phyloP scores from a whole-genome alignment of 1,284 basidiomycete genomes.

The Pisolithus thermaeus region DNA sequence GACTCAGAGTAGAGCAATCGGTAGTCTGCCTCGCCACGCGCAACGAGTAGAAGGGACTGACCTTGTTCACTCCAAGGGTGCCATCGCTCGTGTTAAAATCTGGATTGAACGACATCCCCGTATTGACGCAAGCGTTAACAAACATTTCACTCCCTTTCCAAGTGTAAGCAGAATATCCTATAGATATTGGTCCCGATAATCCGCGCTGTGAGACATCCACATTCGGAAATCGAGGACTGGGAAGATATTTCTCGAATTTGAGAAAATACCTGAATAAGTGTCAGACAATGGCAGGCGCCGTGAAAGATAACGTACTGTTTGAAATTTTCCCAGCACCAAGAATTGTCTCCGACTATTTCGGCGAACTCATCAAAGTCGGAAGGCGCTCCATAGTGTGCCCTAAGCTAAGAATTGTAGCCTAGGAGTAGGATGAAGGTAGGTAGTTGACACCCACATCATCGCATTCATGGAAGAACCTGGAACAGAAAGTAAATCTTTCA shows the following conservation, averaged over 20 bases:
- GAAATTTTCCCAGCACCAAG: slow-evolving; percentile 60
- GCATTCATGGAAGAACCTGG: slow-evolving; percentile 63
- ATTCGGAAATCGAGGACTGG: slow-evolving; percentile 39
- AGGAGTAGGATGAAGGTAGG: not conserved
- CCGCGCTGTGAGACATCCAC: slow-evolving; percentile 44
- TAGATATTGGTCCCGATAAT: slow-evolving; percentile 42
- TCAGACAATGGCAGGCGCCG: slow-evolving; percentile 1
- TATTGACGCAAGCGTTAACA: slow-evolving; percentile 24
- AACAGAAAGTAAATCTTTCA: not conserved
- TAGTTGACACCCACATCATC: slow-evolving; percentile 41
- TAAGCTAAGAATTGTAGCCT: slow-evolving; percentile 22
- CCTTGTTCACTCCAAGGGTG: slow-evolving; percentile 28
- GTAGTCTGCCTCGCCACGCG: not conserved
- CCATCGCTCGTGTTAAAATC: slow-evolving; percentile 29
- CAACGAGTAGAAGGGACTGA: slow-evolving; percentile 1
- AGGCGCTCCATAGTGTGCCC: slow-evolving; percentile 65
- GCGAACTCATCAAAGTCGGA: slow-evolving; percentile 70
- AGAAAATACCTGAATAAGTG: slow-evolving; percentile 45
- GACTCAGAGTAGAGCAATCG: not conserved
- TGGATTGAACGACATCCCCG: slow-evolving; percentile 24
- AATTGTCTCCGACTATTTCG: slow-evolving; percentile 44
- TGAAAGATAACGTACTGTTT: slow-evolving; percentile 29
- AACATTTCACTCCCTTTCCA: slow-evolving; percentile 22
- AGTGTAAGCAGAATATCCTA: slow-evolving; percentile 25
- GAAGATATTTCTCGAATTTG: slow-evolving; percentile 54